Conservation (phyloP, 345 rosid genomes). For the Leavenworthia alabamica region DNA sequence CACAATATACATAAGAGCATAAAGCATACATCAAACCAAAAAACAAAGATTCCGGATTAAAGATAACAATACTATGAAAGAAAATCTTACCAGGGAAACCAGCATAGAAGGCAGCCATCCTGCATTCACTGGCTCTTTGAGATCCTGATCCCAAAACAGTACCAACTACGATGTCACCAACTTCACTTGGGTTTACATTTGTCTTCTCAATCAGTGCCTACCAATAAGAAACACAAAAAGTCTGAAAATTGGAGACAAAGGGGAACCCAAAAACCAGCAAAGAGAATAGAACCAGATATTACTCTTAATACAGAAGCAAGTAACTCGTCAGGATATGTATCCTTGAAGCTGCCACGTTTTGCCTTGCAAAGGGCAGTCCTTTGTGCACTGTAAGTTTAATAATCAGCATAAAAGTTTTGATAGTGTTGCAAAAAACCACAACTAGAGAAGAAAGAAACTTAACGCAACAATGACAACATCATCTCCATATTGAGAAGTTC, state of each 20-base stretch:
- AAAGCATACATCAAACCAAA: neutral
- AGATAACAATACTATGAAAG: neutral
- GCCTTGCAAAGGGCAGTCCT: conserved; percentile 81
- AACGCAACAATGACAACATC: conserved; percentile 92
- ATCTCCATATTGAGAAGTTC: conserved; percentile 61
- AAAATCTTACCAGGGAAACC: conserved; percentile 70
- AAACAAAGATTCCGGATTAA: neutral
- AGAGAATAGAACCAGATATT: neutral
- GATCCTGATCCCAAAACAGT: conserved; percentile 86
- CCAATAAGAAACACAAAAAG: conserved; percentile 1
- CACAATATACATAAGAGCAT: neutral
- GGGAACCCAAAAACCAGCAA: neutral
- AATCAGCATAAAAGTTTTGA: neutral
- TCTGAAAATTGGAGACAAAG: neutral
- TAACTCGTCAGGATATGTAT: conserved; percentile 76
- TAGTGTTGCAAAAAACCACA: neutral
- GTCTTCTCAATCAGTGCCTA: conserved; percentile 87
- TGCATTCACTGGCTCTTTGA: conserved; percentile 85
- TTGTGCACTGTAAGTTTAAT: conserved; percentile 47
- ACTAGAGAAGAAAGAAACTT: conserved; percentile 27
- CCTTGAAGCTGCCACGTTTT: conserved; percentile 87
- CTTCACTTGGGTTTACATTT: conserved; percentile 72
- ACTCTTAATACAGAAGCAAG: conserved; percentile 85
- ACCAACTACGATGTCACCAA: conserved; percentile 97
- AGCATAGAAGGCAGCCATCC: conserved; percentile 98